phyloP scores from a whole-genome alignment of 73 alveolate genomes.

The Uronychia binucleata region DNA sequence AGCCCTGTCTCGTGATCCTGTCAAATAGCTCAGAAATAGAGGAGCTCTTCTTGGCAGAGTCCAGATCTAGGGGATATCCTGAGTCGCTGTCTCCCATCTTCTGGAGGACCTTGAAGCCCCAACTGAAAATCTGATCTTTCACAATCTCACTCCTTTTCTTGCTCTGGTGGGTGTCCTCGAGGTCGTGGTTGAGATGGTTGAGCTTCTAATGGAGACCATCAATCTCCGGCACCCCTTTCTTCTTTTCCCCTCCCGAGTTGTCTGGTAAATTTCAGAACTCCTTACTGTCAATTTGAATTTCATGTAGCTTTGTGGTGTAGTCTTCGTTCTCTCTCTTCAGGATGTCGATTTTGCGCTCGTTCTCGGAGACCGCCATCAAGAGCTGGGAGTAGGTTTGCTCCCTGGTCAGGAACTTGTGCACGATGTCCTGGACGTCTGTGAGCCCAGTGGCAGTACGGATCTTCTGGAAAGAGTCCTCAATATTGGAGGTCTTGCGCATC shows the following conservation, averaged over 20 bases:
- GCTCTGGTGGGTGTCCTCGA: slow-evolving; percentile 16
- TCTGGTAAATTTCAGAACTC: slow-evolving; percentile 8
- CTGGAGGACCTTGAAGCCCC: slow-evolving; percentile 24
- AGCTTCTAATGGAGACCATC: slow-evolving; percentile 3
- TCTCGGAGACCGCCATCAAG: slow-evolving; percentile 53
- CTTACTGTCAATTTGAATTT: slow-evolving; percentile 26
- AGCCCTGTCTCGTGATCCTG: slow-evolving; percentile 16
- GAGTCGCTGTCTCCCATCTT: slow-evolving; percentile 6
- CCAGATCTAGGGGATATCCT: neutral
- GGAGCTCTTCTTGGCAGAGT: neutral
- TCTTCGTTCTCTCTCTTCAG: slow-evolving; percentile 48
- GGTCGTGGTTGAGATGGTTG: neutral
- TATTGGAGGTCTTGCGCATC: slow-evolving; percentile 31
- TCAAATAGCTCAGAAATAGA: slow-evolving; percentile 45
- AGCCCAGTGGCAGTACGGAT: slow-evolving; percentile 62
- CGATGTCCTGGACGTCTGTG: slow-evolving; percentile 63
- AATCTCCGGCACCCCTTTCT: slow-evolving; percentile 18
- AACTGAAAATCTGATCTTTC: slow-evolving; percentile 42
- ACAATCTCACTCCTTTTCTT: slow-evolving; percentile 35
- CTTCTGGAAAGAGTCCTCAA: slow-evolving; percentile 62
- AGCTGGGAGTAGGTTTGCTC: slow-evolving; percentile 48
- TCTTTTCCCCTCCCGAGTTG: slow-evolving; percentile 13
- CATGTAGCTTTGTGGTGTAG: slow-evolving; percentile 35
- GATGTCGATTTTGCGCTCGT: slow-evolving; percentile 52
- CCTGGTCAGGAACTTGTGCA: slow-evolving; percentile 50